Conservation (phyloP, 2,329 filamentous ascomycete genomes). For the Exophiala phaeomuriformis region DNA sequence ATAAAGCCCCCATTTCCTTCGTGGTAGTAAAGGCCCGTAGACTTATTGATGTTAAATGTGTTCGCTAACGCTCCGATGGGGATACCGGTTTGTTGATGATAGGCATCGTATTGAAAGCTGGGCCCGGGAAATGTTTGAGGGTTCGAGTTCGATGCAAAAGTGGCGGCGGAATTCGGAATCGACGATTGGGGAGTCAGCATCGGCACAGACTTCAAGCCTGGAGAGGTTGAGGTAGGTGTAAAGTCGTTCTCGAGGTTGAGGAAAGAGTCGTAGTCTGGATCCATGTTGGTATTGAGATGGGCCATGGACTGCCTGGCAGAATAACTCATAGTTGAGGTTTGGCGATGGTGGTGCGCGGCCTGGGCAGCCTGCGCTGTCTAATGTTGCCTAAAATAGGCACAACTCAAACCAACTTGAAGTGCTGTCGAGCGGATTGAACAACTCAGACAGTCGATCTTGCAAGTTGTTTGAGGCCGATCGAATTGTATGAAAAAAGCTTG, state of each 20-base stretch:
- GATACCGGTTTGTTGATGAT: slow-evolving; percentile 91
- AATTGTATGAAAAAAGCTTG: not conserved
- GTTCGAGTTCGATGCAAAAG: slow-evolving; percentile 34
- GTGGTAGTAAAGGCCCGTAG: slow-evolving; percentile 37
- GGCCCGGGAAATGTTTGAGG: slow-evolving; percentile 64
- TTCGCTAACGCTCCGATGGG: slow-evolving; percentile 75
- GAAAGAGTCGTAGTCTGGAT: slow-evolving; percentile 42
- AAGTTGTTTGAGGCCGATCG: not conserved
- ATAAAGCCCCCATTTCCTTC: slow-evolving; percentile 37
- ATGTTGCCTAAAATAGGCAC: slow-evolving; percentile 20
- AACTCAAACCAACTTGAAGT: not conserved
- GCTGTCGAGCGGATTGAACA: too few species aligned
- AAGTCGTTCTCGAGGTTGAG: slow-evolving; percentile 41
- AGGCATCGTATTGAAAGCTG: slow-evolving; percentile 90
- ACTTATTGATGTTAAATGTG: slow-evolving; percentile 69
- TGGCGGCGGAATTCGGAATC: slow-evolving; percentile 33
- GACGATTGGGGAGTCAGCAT: slow-evolving; percentile 34
- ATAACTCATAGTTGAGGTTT: slow-evolving; percentile 5
- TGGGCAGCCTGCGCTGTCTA: slow-evolving; percentile 12
- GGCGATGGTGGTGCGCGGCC: slow-evolving; percentile 15
- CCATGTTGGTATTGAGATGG: slow-evolving; percentile 33
- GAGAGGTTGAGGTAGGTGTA: slow-evolving; percentile 29
- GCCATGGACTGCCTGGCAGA: slow-evolving; percentile 20
- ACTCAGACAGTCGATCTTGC: not conserved
- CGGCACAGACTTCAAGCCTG: slow-evolving; percentile 32